Base-by-base conservation (phyloP, 805 yeast species). In the Teunomyces barrocoloradensis region DNA sequence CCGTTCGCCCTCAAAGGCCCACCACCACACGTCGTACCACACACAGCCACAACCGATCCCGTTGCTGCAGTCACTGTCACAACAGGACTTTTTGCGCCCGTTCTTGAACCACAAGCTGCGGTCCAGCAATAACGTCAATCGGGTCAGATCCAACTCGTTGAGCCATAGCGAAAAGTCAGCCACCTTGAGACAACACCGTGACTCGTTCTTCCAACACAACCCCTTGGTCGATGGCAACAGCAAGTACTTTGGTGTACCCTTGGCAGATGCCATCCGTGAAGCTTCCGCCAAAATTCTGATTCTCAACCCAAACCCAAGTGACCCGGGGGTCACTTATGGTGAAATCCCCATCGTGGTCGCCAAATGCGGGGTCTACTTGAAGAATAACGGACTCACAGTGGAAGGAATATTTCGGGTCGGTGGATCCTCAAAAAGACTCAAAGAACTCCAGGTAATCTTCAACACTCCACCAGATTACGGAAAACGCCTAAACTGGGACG, bases 381-480 rank as follows among this genome's bases (percentile, higher is more conserved):
- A 94, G 60, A 80, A 81, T 41, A 81, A 88, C 53, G 96, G 86
- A 2, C 72, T 89, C 28, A 79, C 80, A 28, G 85, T 87, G 0
- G 94, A 92, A 63, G 99, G 99, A 5, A 88, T 94, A 3, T 94
- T 94, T 64, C 75, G 99, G 49, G 87, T 94, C 1, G 94, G 95
- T 0, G 99, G 99, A 3, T 85, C 96, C 12, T 83, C 89, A 27
- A 87, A 89, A 60, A 77, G 99, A 46, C 84, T 94, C 32, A 87
- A 89, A 56, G 91, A 89, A 54, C 74, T 94, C 33, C 98, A 94
- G 64, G 77, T 80, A 33, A 75, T 84, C 11, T 94, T 94, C 71
- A 88, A 91, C 46, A 69, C 87, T 1, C 89, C 97, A 2, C 98
- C 99, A 0, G 82, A 81, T 50, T 94, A 86, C 63, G 99, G 99